Conservation (phyloP, 306 rosid genomes). For the Canavalia ensiformis region DNA sequence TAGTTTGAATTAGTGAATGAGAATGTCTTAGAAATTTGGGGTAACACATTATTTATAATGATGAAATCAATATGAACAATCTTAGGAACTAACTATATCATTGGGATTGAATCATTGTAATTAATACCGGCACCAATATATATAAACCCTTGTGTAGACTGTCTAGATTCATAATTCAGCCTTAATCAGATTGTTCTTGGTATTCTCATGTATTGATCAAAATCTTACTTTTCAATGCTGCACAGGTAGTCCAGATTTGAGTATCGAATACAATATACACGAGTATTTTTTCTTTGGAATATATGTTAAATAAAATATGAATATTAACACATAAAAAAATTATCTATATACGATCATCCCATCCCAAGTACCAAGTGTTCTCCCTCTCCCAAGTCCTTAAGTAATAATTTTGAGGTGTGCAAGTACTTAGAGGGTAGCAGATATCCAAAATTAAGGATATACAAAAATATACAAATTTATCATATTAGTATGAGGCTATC, state of each 20-base stretch:
- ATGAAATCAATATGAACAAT: neutral
- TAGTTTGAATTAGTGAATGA: no score
- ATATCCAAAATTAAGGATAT: neutral
- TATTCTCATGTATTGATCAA: neutral
- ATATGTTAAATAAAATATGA: no score
- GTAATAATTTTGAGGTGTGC: no score
- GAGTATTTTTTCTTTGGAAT: no score
- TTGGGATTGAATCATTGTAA: constrained; percentile 6
- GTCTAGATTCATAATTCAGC: constrained; percentile 3
- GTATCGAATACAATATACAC: neutral
- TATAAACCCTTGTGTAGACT: neutral
- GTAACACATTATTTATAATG: neutral
- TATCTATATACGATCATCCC: no score
- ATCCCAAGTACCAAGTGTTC: no score
- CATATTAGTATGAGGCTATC: no score
- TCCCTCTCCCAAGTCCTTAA: no score
- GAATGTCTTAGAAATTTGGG: no score
- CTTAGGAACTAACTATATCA: neutral
- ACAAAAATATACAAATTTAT: neutral
- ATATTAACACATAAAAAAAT: no score
- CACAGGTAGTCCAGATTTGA: neutral
- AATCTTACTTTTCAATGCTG: neutral
- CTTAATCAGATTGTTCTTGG: neutral
- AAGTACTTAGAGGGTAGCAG: no score
- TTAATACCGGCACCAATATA: neutral